phyloP scores from a whole-genome alignment of 2,329 filamentous ascomycete genomes.

The Incumbomyces lentus region DNA sequence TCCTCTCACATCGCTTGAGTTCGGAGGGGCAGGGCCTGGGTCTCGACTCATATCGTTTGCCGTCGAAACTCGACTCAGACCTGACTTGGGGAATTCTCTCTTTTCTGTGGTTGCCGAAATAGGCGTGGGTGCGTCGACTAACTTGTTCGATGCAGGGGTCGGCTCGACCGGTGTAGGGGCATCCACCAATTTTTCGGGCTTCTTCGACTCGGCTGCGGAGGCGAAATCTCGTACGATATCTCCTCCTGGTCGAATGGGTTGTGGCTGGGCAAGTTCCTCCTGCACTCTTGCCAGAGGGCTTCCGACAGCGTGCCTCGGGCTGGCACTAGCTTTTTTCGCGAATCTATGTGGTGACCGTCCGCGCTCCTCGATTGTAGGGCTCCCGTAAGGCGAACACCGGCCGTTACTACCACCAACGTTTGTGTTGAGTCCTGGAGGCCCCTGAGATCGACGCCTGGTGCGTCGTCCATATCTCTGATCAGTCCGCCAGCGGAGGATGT shows the following conservation, averaged over 20 bases:
- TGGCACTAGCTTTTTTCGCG: slow-evolving; percentile 32
- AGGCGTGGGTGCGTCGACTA: slow-evolving; percentile 19
- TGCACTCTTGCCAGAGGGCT: slow-evolving; percentile 39
- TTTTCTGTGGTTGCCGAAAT: slow-evolving; percentile 12
- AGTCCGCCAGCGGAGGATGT: slow-evolving; percentile 87
- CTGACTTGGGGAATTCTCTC: slow-evolving; percentile 16
- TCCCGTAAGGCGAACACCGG: slow-evolving; percentile 45
- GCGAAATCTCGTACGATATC: slow-evolving; percentile 26
- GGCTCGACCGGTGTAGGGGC: slow-evolving; percentile 28
- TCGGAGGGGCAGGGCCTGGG: slow-evolving; percentile 24
- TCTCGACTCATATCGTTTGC: slow-evolving; percentile 19
- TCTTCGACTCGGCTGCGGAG: slow-evolving; percentile 22
- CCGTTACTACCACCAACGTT: slow-evolving; percentile 36
- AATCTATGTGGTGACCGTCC: slow-evolving; percentile 41
- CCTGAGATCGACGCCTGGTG: slow-evolving; percentile 37
- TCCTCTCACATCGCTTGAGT: slow-evolving; percentile 25
- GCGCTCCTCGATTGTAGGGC: slow-evolving; percentile 34
- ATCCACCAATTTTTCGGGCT: slow-evolving; percentile 30
- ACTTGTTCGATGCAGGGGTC: slow-evolving; percentile 19
- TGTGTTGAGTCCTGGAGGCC: slow-evolving; percentile 44
- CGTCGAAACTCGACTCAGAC: slow-evolving; percentile 15
- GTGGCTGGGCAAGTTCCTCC: slow-evolving; percentile 32
- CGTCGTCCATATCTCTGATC: slow-evolving; percentile 83
- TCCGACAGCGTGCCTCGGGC: slow-evolving; percentile 34
- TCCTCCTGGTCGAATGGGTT: slow-evolving; percentile 25